Evolutionary conservation across 2,329 filamentous ascomycete genomes (phyloP).

Genomic region (Nannizziopsis barbatae): DNA sequence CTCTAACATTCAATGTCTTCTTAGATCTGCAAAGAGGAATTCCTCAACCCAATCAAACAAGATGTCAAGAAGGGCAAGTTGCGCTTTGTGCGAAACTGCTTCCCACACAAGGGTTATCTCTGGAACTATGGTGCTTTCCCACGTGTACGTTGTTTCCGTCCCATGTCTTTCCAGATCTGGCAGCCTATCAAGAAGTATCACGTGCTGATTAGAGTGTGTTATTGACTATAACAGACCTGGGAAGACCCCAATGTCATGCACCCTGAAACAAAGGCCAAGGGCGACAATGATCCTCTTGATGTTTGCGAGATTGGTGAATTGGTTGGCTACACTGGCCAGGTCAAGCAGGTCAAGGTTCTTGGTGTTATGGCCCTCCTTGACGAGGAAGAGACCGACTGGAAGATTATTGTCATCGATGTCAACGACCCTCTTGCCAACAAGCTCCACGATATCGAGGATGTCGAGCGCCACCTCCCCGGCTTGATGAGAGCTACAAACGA

Average conservation of each 20-base stretch:
- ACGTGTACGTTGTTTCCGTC: constrained; percentile 50
- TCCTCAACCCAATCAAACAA: constrained; percentile 98
- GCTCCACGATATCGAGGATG: constrained; percentile 97
- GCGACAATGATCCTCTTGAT: constrained; percentile 97
- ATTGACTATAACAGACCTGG: constrained; percentile 60
- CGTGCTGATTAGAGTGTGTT: constrained; percentile 9
- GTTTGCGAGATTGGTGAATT: constrained; percentile 99
- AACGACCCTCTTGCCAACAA: constrained; percentile 94
- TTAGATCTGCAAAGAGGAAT: constrained; percentile 97
- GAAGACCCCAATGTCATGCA: constrained; percentile 93
- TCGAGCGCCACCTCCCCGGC: constrained; percentile 94
- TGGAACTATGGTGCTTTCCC: constrained; percentile 99
- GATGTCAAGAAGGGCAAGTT: constrained; percentile 99
- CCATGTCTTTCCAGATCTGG: neutral
- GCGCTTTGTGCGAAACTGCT: constrained; percentile 98
- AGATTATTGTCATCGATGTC: constrained; percentile 98
- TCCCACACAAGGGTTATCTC: constrained; percentile 99
- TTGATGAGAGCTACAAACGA: constrained; percentile 96
- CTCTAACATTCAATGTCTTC: neutral
- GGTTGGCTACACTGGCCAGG: constrained; percentile 86
- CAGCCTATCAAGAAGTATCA: constrained; percentile 2
- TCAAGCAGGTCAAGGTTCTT: constrained; percentile 99
- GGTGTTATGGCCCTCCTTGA: constrained; percentile 98
- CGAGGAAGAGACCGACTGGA: constrained; percentile 99
- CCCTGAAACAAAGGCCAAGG: constrained; percentile 99